Percentiles rank a stretch among this genome's conserved stretches.
These are phyloP conservation scores for Pachysolen tannophilus DNA, from an alignment of 805 yeast genomes.

Conservation along the genomic window DNA sequence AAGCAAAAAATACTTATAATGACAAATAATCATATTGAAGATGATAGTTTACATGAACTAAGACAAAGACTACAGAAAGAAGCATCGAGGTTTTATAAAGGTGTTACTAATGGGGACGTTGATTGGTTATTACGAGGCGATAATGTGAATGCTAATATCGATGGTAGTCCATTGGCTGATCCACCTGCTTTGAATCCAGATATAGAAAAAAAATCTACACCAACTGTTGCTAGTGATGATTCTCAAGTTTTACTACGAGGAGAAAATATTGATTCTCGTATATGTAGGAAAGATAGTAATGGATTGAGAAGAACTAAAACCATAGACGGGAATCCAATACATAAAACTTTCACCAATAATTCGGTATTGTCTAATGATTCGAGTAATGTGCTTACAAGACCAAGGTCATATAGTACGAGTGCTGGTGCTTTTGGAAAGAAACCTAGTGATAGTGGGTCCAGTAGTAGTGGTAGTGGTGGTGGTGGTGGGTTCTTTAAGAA, in stretches of 20 bases:
- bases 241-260: conserved; percentile 1
- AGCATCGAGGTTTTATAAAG: conserved; percentile 12
- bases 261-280: neutral
- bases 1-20: too few relatives aligned
- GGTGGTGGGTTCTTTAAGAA: too few relatives aligned
- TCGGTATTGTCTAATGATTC: neutral
- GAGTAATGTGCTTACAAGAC: neutral
- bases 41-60: conserved; percentile 4
- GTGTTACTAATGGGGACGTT: conserved; percentile 34
- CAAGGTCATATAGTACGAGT: conserved; percentile 1
- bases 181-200: neutral
- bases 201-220: conserved; percentile 1
- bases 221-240: conserved; percentile 7
- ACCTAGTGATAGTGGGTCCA: conserved; percentile 14
- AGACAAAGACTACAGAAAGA: conserved; percentile 9
- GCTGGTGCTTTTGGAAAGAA: conserved; percentile 5
- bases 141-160: conserved; percentile 4
- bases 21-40: neutral
- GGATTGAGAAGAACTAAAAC: conserved; percentile 7
- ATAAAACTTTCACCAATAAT: neutral
- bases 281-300: too few relatives aligned
- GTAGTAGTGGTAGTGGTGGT: conserved; percentile 8
- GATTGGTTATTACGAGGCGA: conserved; percentile 42
- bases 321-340: conserved; percentile 1
- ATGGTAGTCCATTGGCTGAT: neutral